phyloP scores from a whole-genome alignment of 108 stramenopile species.

The Bacterosira constricta region DNA sequence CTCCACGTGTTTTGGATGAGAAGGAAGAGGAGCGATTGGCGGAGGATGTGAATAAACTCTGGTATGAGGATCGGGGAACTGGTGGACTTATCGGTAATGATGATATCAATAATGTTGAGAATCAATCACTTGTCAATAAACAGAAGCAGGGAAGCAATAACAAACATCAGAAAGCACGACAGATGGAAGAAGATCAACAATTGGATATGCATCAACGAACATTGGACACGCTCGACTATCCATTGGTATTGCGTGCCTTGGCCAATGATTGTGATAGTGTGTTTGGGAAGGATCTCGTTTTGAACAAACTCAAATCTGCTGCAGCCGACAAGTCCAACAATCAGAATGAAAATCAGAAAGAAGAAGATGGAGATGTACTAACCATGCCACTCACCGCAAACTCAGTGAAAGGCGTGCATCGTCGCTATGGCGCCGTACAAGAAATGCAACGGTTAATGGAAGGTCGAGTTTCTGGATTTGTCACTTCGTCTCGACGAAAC shows the following conservation, averaged over 20 bases:
- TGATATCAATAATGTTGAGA: not conserved
- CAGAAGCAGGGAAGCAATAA: constrained; percentile 6
- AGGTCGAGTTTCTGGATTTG: constrained; percentile 24
- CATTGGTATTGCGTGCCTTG: constrained; percentile 57
- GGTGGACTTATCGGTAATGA: not conserved
- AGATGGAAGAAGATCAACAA: constrained; percentile 3
- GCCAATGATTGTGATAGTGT: constrained; percentile 57
- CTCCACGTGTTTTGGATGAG: constrained; percentile 54
- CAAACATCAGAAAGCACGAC: not conserved
- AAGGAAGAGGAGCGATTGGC: not conserved
- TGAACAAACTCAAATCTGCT: not conserved
- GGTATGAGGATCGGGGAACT: constrained; percentile 21
- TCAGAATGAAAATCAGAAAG: not conserved
- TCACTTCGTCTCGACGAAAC: constrained; percentile 5
- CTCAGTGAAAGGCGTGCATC: constrained; percentile 46
- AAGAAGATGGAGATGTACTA: constrained; percentile 9
- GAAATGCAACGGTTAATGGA: constrained; percentile 70
- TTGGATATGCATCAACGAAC: constrained; percentile 72
- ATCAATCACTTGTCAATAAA: too few relatives aligned
- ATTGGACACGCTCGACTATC: constrained; percentile 78
- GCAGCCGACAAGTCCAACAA: not conserved
- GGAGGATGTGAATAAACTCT: constrained; percentile 10
- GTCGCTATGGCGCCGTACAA: constrained; percentile 67
- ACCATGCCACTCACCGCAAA: constrained; percentile 59
- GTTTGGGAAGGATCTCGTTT: constrained; percentile 53